Evolutionary conservation across 805 yeast genomes (phyloP).

Genomic region (Candida endomychidarum): DNA sequence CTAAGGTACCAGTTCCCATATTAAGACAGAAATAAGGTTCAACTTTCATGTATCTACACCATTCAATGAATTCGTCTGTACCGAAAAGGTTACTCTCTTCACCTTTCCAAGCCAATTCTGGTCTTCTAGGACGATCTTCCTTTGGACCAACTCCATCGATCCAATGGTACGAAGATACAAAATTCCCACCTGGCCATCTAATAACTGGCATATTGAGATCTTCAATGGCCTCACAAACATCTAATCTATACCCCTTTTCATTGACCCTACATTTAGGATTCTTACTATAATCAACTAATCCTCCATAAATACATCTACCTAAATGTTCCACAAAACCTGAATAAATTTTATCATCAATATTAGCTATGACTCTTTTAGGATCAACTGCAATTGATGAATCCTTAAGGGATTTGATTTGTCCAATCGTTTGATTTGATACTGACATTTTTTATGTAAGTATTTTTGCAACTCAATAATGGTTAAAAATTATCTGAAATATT

Average conservation of each 20-base stretch:
- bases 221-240: constrained; percentile 28
- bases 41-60: constrained; percentile 27
- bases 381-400: constrained; percentile 25
- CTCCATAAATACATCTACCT: constrained; percentile 38
- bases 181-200: constrained; percentile 38
- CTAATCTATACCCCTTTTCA: constrained; percentile 26
- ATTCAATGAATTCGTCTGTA: constrained; percentile 35
- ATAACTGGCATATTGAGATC: constrained; percentile 32
- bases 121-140: constrained; percentile 27
- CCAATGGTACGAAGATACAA: constrained; percentile 35
- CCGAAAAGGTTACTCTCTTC: constrained; percentile 33
- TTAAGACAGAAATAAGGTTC: constrained; percentile 34
- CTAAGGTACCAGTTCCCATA: constrained; percentile 38
- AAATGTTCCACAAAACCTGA: constrained; percentile 37
- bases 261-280: constrained; percentile 18
- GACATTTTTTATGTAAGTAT: no score
- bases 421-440: constrained; percentile 19
- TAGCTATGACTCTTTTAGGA: constrained; percentile 22
- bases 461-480: no score
- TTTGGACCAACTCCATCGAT: constrained; percentile 33
- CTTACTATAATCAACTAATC: constrained; percentile 28
- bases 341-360: constrained; percentile 27
- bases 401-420: constrained; percentile 12
- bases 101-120: constrained; percentile 34
- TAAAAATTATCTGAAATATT: no score